Base-by-base conservation (phyloP, 2,329 filamentous ascomycete species). In the Microcyclospora tardicrescens region DNA sequence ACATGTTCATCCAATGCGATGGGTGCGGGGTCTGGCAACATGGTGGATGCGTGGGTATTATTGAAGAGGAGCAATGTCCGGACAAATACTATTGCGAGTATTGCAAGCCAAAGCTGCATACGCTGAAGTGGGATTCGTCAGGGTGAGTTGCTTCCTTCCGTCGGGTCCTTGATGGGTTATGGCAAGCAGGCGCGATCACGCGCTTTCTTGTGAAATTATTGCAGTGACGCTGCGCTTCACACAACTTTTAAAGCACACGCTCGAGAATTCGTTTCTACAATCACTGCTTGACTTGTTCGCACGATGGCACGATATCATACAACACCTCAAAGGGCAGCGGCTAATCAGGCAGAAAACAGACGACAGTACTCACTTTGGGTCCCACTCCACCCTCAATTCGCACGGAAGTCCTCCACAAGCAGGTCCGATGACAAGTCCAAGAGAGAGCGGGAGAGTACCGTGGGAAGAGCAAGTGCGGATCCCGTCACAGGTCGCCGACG, bases 11-110 rank as follows among this genome's bases (percentile, higher is more conserved):
- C 49, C 89, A 96, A 67, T 98, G 91, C 72, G 91, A 96, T 64
- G 72, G 84, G 47, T 98, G 91, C 69, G 93, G 93, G 60, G 91
- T 96, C 46, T 98, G 89, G 91, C 91, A 98, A 61, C 91, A 98
- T 60, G 91, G 91, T 54, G 89, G 87, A 43, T 98, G 91, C 57
- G 89, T 98, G 43, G 89, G 91, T 43, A 94, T 98, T 55, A 86
- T 93, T 67, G 91, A 91, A 50, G 89, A 94, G 62, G 81, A 84
- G 50, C 80, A 82, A 59, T 89, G 84, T 48, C 91, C 91, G 9
- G 89, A 96, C 39, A 87, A 96, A 61, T 98, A 98, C 66, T 98
- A 91, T 58, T 98, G 91, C 64, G 91, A 98, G 65, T 75, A 85
- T 61, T 98, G 91, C 64, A 79, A 83, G 49, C 86, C 86, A 58